These are phyloP conservation scores for Pseudogymnoascus sp. DNA, from an alignment of 2,329 filamentous ascomycete genomes.

Conservation along the genomic window DNA sequence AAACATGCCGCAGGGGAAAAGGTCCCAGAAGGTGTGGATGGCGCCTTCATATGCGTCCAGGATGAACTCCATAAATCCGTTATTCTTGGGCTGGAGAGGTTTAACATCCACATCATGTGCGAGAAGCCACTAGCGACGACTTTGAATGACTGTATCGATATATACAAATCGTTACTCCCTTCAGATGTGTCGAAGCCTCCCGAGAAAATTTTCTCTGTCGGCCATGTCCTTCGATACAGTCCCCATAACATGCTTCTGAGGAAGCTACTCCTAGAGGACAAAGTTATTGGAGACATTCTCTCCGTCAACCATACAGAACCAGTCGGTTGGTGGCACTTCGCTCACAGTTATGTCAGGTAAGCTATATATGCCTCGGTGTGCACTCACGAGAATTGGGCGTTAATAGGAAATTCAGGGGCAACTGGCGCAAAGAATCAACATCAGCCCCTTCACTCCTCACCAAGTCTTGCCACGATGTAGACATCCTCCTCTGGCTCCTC, in stretches of 20 bases:
- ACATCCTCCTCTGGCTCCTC: constrained; percentile 84
- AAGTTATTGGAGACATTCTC: constrained; percentile 72
- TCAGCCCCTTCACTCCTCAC: constrained; percentile 79
- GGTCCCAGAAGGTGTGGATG: constrained; percentile 38
- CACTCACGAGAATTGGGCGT: too few relatives aligned
- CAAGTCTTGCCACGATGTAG: constrained; percentile 94
- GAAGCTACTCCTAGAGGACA: constrained; percentile 65
- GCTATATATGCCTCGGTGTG: too few relatives aligned
- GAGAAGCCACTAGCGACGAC: constrained; percentile 88
- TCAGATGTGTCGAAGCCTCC: constrained; percentile 28
- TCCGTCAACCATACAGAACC: constrained; percentile 90
- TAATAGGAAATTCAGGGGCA: constrained; percentile 49
- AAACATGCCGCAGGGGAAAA: constrained; percentile 40
- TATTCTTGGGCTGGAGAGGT: constrained; percentile 61
- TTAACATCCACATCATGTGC: constrained; percentile 77
- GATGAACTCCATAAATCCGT: constrained; percentile 86
- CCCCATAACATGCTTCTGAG: constrained; percentile 84
- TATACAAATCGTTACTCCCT: constrained; percentile 51
- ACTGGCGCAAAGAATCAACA: constrained; percentile 77
- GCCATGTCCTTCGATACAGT: constrained; percentile 88
- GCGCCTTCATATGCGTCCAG: constrained; percentile 64
- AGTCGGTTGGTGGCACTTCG: constrained; percentile 93
- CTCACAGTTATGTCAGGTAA: constrained; percentile 74
- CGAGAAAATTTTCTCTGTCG: constrained; percentile 69
- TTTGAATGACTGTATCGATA: constrained; percentile 67